phyloP scores from a whole-genome alignment of 169 alveolate species.

The Theileria parva region DNA sequence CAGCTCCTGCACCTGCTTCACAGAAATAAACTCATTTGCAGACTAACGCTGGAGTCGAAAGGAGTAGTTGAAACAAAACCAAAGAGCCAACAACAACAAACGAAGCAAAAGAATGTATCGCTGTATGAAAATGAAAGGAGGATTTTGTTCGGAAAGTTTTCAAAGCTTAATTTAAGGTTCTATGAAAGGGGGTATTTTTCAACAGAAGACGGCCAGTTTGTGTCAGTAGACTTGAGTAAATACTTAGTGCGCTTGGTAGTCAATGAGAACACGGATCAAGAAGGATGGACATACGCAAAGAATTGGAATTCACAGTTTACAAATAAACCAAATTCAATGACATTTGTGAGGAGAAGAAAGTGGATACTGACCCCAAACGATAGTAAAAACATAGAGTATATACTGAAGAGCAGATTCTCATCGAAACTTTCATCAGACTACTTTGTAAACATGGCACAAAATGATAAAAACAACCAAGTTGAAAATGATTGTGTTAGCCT shows the following conservation, averaged over 20 bases:
- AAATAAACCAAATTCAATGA: conserved; percentile 34
- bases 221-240: conserved; percentile 15
- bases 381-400: conserved; percentile 5
- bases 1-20: conserved; percentile 61
- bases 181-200: conserved; percentile 52
- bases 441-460: background rate
- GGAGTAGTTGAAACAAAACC: conserved; percentile 7
- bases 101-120: background rate
- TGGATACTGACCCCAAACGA: conserved; percentile 42
- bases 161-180: conserved; percentile 35
- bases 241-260: conserved; percentile 22
- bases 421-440: conserved; percentile 3
- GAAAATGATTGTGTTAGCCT: conserved; percentile 5
- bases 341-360: conserved; percentile 57
- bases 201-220: conserved; percentile 44
- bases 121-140: conserved; percentile 65
- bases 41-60: conserved; percentile 42
- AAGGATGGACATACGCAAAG: conserved; percentile 64
- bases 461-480: background rate
- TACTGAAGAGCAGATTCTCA: conserved; percentile 13
- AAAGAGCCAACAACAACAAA: background rate
- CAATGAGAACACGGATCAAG: conserved; percentile 39
- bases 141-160: conserved; percentile 43
- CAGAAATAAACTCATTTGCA: conserved; percentile 37
- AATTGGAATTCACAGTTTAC: conserved; percentile 50